Evolutionary conservation across 306 rosid species (phyloP), one percentile per base, ranked within the genome.

Genomic region (Cicer arietinum): DNA sequence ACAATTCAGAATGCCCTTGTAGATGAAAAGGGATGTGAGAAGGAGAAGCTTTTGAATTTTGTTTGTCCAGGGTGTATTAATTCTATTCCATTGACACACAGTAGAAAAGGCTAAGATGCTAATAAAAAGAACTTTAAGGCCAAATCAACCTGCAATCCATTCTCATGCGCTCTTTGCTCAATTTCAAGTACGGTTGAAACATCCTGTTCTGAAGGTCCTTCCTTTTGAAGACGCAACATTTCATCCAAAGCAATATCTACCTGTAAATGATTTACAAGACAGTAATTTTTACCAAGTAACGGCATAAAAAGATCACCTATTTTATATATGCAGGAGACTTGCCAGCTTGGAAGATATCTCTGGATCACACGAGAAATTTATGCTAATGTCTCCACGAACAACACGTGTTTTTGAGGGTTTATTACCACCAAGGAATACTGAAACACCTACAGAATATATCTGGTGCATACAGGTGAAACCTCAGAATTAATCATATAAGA

Each of bases 151-250:
- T 94, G 98, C 82, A 87, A 89, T 84, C 97, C 98, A 87, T 91
- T 94, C 82, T 94, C 98, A 78, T 87, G 96, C 57, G 97, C 95
- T 80, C 98, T 81, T 81, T 91, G 97, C 84, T 94, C 98, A 77
- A 94, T 91, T 86, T 94, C 98, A 54, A 94, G 97, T 78, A 90
- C 66, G 35, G 96, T 83, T 60, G 86, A 85, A 82, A 91, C 88
- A 84, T 94, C 98, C 77, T 91, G 90, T 71, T 84, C 89, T 6
- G 89, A 83, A 67, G 97, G 97, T 47, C 98, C 98, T 84, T 90
- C 96, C 77, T 84, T 91, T 94, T 94, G 98, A 79, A 94, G 98
- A 77, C 76, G 87, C 76, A 89, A 75, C 83, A 91, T 81, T 92
- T 94, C 98, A 67, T 90, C 89, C 88, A 91, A 80, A 82, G 98